Evolutionary conservation across 345 rosid species (phyloP).

Genomic region (Cardiospermum halicacabum): DNA sequence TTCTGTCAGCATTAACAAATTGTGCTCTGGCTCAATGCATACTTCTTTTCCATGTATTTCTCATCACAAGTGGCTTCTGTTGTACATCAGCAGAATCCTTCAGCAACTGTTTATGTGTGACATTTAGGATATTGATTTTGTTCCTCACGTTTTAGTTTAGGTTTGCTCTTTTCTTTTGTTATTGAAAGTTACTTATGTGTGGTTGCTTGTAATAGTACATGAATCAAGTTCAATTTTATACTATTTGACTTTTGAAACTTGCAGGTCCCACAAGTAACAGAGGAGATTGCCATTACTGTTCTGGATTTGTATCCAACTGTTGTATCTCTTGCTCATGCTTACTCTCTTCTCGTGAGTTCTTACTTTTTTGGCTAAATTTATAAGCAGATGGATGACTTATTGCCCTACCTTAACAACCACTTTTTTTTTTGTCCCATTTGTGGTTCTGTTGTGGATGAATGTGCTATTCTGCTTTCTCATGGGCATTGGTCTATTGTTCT

Average conservation of each 20-base stretch:
- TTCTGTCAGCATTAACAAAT: not conserved
- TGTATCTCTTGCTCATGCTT: conserved; percentile 72
- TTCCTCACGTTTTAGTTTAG: not conserved
- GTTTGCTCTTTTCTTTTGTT: not conserved
- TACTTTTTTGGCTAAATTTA: not conserved
- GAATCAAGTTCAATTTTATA: not conserved
- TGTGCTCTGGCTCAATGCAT: not conserved
- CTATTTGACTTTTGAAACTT: conserved; percentile 1
- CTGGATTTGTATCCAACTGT: conserved; percentile 77
- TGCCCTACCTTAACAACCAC: no score
- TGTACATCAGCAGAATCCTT: not conserved
- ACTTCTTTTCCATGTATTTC: not conserved
- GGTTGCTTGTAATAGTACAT: not conserved
- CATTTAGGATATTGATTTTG: not conserved
- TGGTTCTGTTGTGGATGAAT: no score
- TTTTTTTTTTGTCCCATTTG: no score
- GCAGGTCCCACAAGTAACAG: conserved; percentile 87
- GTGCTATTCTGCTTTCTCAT: no score
- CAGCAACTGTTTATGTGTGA: not conserved
- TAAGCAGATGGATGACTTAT: not conserved
- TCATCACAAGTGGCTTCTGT: not conserved
- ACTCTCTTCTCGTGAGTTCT: conserved; percentile 73
- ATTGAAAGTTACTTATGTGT: not conserved
- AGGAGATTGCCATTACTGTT: conserved; percentile 70
- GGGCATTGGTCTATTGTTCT: no score